phyloP scores from a whole-genome alignment of 768 basidiomycete species.

The Termitomyces titanicus region DNA sequence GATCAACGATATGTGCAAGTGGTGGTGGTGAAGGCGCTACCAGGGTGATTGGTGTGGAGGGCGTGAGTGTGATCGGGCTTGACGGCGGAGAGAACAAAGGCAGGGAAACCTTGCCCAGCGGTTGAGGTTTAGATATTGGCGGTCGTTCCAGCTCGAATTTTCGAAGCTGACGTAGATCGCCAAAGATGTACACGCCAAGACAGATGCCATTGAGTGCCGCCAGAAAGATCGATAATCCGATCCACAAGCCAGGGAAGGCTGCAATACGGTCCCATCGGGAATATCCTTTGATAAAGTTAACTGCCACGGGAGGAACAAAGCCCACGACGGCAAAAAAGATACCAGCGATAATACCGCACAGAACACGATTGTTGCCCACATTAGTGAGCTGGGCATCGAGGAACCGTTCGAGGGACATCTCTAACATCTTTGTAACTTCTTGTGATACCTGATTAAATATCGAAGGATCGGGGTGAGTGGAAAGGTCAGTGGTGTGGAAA shows the following conservation, averaged over 20 bases:
- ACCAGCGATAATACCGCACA: constrained; percentile 69
- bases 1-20: constrained; percentile 20
- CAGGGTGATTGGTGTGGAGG: constrained; percentile 16
- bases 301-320: constrained; percentile 42
- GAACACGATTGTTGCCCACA: constrained; percentile 65
- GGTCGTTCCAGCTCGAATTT: constrained; percentile 77
- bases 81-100: constrained; percentile 17
- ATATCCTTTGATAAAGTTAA: constrained; percentile 42
- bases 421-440: constrained; percentile 56
- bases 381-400: constrained; percentile 67
- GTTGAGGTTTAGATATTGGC: constrained; percentile 50
- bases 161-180: constrained; percentile 73
- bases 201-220: constrained; percentile 72
- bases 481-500: constrained; percentile 41
- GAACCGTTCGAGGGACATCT: constrained; percentile 62
- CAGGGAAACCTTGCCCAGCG: constrained; percentile 25
- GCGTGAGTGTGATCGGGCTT: constrained; percentile 13
- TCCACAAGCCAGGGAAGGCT: constrained; percentile 67
- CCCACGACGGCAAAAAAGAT: constrained; percentile 44
- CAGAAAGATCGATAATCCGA: constrained; percentile 60
- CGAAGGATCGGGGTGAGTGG: constrained; percentile 61
- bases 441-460: constrained; percentile 58
- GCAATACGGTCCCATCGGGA: constrained; percentile 56
- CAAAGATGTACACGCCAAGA: constrained; percentile 75
- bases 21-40: constrained; percentile 26